phyloP scores from a whole-genome alignment of 805 yeast genomes.

The Saturnispora zaruensis region DNA sequence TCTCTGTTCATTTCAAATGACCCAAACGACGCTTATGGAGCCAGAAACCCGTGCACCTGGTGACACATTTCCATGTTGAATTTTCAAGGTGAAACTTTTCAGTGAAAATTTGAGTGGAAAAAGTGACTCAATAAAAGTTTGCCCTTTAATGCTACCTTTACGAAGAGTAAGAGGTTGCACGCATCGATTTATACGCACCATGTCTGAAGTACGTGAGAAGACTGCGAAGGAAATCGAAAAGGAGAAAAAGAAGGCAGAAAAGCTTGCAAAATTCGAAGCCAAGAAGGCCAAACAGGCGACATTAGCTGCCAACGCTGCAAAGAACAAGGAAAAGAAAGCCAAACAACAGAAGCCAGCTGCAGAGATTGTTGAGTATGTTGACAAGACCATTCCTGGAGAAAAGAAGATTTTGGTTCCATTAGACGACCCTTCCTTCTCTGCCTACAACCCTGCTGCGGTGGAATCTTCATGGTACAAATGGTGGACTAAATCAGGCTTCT shows the following conservation, averaged over 20 bases:
- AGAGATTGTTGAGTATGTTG: conserved; percentile 78
- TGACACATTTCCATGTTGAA: not conserved
- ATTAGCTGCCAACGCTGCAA: conserved; percentile 38
- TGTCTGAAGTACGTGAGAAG: conserved; percentile 29
- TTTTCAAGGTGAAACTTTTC: not conserved
- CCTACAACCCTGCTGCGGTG: conserved; percentile 85
- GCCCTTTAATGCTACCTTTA: conserved; percentile 3
- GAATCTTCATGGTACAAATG: conserved; percentile 97
- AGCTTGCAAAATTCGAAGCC: conserved; percentile 62
- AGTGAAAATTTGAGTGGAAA: not conserved
- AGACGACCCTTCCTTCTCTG: conserved; percentile 88
- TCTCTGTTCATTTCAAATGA: not conserved
- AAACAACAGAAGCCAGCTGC: conserved; percentile 63
- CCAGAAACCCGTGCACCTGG: not conserved
- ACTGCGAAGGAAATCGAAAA: conserved; percentile 66
- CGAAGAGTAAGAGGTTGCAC: conserved; percentile 4
- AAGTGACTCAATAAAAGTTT: conserved; percentile 9
- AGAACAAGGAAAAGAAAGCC: conserved; percentile 47
- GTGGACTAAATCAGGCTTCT: conserved; percentile 88
- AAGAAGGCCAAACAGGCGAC: conserved; percentile 66
- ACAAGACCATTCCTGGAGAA: conserved; percentile 78
- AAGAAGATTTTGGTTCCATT: conserved; percentile 81
- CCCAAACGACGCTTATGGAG: not conserved
- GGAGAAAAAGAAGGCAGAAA: conserved; percentile 51
- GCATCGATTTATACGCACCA: conserved; percentile 1